Conservation (phyloP, 345 rosid genomes). For the Pistacia atlantica region DNA sequence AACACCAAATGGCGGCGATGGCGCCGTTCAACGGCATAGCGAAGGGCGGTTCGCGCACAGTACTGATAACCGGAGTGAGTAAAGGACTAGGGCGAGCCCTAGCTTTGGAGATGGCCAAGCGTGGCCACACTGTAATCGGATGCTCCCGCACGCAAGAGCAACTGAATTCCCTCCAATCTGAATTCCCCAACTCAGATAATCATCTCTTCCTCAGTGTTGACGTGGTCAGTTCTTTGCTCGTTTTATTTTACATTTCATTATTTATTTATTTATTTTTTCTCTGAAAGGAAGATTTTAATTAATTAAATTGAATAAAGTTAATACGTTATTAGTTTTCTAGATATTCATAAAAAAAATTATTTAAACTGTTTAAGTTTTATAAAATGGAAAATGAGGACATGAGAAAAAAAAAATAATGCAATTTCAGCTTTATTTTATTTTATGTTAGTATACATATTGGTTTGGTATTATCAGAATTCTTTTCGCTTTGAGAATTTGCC, state of each 20-base stretch:
- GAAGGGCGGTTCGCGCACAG: background rate
- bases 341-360: background rate
- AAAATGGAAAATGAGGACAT: no score
- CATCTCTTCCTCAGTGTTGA: slow-evolving; percentile 83
- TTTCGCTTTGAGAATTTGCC: no score
- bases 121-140: slow-evolving; percentile 87
- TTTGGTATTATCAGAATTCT: no score
- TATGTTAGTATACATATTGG: no score
- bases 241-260: background rate
- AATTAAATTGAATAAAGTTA: no score
- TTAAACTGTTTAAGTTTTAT: no score
- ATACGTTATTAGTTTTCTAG: background rate
- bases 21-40: background rate
- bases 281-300: no score
- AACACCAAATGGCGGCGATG: background rate
- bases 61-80: slow-evolving; percentile 84
- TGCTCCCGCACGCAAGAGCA: slow-evolving; percentile 86
- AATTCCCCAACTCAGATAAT: slow-evolving; percentile 45
- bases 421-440: no score
- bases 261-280: background rate
- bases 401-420: no score
- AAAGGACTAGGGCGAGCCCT: slow-evolving; percentile 90
- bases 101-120: slow-evolving; percentile 78
- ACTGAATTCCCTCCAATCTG: slow-evolving; percentile 68
- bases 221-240: slow-evolving; percentile 46